Evolutionary conservation across 495 filamentous ascomycete genomes (phyloP).

Genomic region (Xylaria longipes): DNA sequence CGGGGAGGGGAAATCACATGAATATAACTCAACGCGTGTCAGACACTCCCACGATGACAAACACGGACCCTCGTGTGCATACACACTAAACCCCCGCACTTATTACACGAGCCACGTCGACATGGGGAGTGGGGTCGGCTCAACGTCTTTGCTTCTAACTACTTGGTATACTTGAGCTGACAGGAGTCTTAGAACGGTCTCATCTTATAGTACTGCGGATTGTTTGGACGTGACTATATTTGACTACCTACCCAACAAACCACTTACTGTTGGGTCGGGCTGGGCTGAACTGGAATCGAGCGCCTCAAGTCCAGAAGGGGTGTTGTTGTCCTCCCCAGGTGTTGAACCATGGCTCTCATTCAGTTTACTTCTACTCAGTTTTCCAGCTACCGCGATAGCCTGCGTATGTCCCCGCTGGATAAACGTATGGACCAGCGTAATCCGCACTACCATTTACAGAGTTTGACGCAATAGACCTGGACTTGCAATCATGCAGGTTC

Average conservation of each 20-base stretch:
- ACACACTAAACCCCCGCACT: conserved; percentile 11
- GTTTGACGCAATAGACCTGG: background rate
- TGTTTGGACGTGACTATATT: background rate
- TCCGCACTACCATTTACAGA: background rate
- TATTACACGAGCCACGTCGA: conserved; percentile 18
- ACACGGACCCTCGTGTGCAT: conserved; percentile 4
- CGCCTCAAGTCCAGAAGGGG: background rate
- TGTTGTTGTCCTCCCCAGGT: background rate
- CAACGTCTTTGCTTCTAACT: conserved; percentile 3
- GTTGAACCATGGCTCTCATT: background rate
- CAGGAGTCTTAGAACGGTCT: background rate
- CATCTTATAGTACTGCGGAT: background rate
- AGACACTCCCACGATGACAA: conserved; percentile 14
- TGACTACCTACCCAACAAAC: background rate
- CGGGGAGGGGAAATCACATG: conserved; percentile 23
- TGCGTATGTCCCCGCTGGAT: background rate
- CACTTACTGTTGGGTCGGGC: background rate
- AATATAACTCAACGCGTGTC: conserved; percentile 22
- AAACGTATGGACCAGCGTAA: background rate
- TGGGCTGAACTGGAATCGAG: background rate
- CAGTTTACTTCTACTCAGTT: background rate
- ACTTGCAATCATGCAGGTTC: background rate
- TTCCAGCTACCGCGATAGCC: conserved; percentile 6
- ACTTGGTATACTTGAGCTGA: background rate
- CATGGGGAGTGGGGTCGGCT: conserved; percentile 3